Evolutionary conservation across 139 green algal genomes (phyloP).

Genomic region (Chlamydomonas schloesseri): DNA sequence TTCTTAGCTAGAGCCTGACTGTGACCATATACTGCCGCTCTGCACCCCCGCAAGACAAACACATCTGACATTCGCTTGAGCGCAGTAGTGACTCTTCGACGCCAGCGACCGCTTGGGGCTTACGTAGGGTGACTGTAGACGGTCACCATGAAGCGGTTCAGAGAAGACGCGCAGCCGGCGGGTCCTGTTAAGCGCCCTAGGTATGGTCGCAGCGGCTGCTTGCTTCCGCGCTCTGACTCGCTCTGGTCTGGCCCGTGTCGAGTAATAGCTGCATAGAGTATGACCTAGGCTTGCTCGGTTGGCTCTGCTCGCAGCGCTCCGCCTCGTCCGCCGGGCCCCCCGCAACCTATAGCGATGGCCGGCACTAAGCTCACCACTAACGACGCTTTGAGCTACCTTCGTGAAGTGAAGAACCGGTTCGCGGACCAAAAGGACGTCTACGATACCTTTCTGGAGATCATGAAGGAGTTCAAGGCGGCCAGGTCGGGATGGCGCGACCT

Average conservation of each 20-base stretch:
- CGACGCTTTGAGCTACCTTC: slow-evolving; percentile 84
- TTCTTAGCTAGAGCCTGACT: no score
- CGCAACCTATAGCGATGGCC: slow-evolving; percentile 32
- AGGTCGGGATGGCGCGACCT: slow-evolving; percentile 67
- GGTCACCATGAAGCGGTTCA: slow-evolving; percentile 36
- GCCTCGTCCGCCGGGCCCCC: slow-evolving; percentile 17
- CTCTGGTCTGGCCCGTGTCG: background rate
- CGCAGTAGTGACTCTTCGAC: no score
- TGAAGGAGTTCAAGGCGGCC: slow-evolving; percentile 99
- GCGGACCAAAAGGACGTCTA: slow-evolving; percentile 88
- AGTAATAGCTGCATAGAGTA: background rate
- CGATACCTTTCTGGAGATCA: slow-evolving; percentile 98
- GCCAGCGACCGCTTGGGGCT: no score
- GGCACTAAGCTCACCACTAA: slow-evolving; percentile 76
- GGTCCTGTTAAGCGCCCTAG: slow-evolving; percentile 19
- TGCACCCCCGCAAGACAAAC: no score
- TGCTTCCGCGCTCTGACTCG: background rate
- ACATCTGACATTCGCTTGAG: no score
- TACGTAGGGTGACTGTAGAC: background rate
- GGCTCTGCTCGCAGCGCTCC: slow-evolving; percentile 20
- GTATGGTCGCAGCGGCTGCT: slow-evolving; percentile 37
- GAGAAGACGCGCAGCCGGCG: slow-evolving; percentile 23
- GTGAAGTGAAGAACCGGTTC: slow-evolving; percentile 84
- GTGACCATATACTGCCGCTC: no score
- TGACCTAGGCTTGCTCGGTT: background rate